These are phyloP conservation scores for Pelargonium fulgidum DNA, from an alignment of 441 rosid genomes.

Conservation along the genomic window DNA sequence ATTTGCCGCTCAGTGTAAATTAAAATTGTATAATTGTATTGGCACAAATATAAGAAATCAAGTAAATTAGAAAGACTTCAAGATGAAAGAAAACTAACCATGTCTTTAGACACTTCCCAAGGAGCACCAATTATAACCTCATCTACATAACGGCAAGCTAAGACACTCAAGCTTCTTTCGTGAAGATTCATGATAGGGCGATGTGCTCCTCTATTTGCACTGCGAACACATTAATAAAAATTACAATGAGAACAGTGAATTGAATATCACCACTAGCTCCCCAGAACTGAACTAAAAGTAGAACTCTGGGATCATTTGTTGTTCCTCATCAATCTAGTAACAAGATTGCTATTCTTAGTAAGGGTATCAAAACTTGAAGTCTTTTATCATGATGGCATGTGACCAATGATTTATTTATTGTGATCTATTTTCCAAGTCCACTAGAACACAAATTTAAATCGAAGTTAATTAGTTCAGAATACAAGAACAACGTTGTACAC, in stretches of 20 bases:
- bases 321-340: not conserved
- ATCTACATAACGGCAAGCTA: constrained; percentile 93
- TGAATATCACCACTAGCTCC: not conserved
- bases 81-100: constrained; percentile 40
- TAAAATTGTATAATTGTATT: not conserved
- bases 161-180: constrained; percentile 81
- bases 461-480: too few relatives aligned
- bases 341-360: too few relatives aligned
- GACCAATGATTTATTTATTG: too few relatives aligned
- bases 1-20: not conserved
- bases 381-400: too few relatives aligned
- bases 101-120: constrained; percentile 83
- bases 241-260: not conserved
- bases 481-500: too few relatives aligned
- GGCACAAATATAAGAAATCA: not conserved
- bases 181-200: constrained; percentile 89
- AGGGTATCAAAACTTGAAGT: too few relatives aligned
- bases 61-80: not conserved
- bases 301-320: not conserved
- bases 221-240: constrained; percentile 28
- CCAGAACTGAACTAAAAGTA: not conserved
- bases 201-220: constrained; percentile 65
- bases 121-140: constrained; percentile 98
- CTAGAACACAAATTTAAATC: too few relatives aligned
- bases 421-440: too few relatives aligned